Conservation (phyloP, 345 rosid species). For the Corchorus olitorius region DNA sequence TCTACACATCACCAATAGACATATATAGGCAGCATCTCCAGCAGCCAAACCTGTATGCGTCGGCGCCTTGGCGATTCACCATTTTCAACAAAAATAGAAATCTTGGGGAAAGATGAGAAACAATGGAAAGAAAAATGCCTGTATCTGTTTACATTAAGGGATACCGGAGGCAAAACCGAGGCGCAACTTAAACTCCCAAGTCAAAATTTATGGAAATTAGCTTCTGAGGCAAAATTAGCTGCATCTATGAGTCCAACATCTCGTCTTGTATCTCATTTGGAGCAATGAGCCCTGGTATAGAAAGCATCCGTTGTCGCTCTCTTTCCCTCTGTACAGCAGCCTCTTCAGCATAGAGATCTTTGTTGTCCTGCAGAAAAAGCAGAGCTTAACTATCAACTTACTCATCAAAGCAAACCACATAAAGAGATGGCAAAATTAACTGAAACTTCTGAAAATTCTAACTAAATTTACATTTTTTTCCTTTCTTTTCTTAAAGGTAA, state of each 20-base stretch:
- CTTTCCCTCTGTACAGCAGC: constrained; percentile 75
- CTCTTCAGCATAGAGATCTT: constrained; percentile 79
- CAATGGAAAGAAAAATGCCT: constrained; percentile 30
- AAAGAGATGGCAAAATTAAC: neutral
- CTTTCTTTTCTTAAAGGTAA: neutral
- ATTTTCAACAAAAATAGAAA: constrained; percentile 21
- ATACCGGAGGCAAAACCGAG: constrained; percentile 23
- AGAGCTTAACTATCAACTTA: neutral
- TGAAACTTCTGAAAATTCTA: neutral
- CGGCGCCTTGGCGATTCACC: constrained; percentile 23
- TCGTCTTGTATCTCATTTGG: constrained; percentile 80
- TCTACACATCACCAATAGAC: constrained; percentile 44
- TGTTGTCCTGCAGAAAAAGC: constrained; percentile 56
- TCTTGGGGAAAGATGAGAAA: constrained; percentile 20
- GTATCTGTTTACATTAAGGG: constrained; percentile 26
- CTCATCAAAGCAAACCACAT: neutral
- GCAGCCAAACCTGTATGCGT: constrained; percentile 26
- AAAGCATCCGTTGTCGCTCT: constrained; percentile 74
- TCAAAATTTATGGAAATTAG: constrained; percentile 32
- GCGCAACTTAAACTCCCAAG: constrained; percentile 24
- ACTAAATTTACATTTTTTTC: neutral
- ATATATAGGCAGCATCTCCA: constrained; percentile 19
- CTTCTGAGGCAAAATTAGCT: constrained; percentile 26
- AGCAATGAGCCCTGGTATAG: constrained; percentile 76
- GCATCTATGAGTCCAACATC: constrained; percentile 71